Percentiles rank a stretch among this genome's conserved stretches.
phyloP scores from a whole-genome alignment of 2,329 filamentous ascomycete genomes.

The Aspergillus quadrilineatus region DNA sequence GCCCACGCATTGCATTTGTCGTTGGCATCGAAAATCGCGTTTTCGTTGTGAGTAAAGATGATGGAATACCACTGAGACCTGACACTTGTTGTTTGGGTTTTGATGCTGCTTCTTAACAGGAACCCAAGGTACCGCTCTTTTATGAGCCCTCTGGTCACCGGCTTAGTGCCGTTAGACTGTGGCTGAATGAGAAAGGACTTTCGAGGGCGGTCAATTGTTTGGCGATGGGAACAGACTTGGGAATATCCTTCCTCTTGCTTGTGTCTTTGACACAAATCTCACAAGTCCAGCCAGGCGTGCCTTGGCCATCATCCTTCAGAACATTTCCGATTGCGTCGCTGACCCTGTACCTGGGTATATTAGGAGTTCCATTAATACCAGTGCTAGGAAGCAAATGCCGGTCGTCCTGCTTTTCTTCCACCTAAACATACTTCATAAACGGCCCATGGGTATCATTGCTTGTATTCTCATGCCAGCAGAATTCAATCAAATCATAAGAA shows the following conservation, averaged over 20 bases:
- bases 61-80: conserved; percentile 29
- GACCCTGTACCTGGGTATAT: not conserved
- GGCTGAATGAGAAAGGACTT: conserved; percentile 27
- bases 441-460: not conserved
- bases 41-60: conserved; percentile 15
- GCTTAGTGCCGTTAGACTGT: conserved; percentile 10
- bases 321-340: conserved; percentile 1
- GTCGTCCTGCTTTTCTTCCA: too few relatives aligned
- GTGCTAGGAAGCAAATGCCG: conserved; percentile 1
- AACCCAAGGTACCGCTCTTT: conserved; percentile 12
- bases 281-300: not conserved
- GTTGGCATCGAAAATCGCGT: not conserved
- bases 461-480: conserved; percentile 20
- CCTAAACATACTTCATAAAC: conserved; percentile 10
- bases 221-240: not conserved
- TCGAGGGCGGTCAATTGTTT: conserved; percentile 14
- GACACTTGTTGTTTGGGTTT: conserved; percentile 4
- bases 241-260: not conserved
- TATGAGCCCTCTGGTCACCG: not conserved
- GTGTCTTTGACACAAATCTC: conserved; percentile 5
- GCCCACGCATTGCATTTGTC: conserved; percentile 26
- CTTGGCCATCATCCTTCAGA: not conserved
- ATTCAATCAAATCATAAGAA: conserved; percentile 13
- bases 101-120: conserved; percentile 5
- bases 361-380: not conserved